A percentile compares a stretch with the other conserved stretches of the same genome.
These are phyloP conservation scores for Saussurea involucrata DNA, from an alignment of 129 eudicot species.

Conservation along the genomic window DNA sequence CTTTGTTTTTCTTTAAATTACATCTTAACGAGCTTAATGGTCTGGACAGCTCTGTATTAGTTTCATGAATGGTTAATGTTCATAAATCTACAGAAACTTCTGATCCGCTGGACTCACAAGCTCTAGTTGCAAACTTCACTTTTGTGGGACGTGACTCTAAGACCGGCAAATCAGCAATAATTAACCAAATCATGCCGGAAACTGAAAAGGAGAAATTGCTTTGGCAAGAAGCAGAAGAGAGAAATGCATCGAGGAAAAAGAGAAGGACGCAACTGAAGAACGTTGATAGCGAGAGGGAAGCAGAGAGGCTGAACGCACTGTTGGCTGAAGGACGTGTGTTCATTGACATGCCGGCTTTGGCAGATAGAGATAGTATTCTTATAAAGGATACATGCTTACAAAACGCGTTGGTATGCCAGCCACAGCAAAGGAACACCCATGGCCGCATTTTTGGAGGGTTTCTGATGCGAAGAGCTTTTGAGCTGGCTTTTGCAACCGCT, in stretches of 20 bases:
- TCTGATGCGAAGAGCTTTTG: conserved; percentile 91
- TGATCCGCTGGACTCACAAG: conserved; percentile 41
- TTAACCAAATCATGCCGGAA: conserved; percentile 68
- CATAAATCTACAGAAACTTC: conserved; percentile 47
- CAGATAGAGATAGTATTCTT: conserved; percentile 89
- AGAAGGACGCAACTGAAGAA: conserved; percentile 48
- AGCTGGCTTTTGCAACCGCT: conserved; percentile 88
- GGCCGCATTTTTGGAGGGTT: conserved; percentile 96
- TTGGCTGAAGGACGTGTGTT: conserved; percentile 85
- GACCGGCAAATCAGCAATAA: conserved; percentile 77
- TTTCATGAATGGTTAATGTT: not conserved
- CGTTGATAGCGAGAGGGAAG: conserved; percentile 38
- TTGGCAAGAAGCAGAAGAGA: conserved; percentile 84
- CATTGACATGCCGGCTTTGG: conserved; percentile 89
- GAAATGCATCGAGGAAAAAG: conserved; percentile 59
- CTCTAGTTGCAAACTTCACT: conserved; percentile 90
- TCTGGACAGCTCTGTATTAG: too few relatives aligned
- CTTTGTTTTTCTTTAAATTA: too few relatives aligned
- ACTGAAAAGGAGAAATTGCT: conserved; percentile 61
- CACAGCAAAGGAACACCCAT: conserved; percentile 91
- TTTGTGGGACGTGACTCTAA: conserved; percentile 85
- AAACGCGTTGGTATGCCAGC: conserved; percentile 84
- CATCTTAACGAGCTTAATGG: too few relatives aligned
- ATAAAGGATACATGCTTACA: conserved; percentile 76
- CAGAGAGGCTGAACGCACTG: conserved; percentile 49